Percentiles rank a stretch among this genome's conserved stretches.
Conservation (phyloP, 441 rosid species). For the Pelargonium exstipulatum region DNA sequence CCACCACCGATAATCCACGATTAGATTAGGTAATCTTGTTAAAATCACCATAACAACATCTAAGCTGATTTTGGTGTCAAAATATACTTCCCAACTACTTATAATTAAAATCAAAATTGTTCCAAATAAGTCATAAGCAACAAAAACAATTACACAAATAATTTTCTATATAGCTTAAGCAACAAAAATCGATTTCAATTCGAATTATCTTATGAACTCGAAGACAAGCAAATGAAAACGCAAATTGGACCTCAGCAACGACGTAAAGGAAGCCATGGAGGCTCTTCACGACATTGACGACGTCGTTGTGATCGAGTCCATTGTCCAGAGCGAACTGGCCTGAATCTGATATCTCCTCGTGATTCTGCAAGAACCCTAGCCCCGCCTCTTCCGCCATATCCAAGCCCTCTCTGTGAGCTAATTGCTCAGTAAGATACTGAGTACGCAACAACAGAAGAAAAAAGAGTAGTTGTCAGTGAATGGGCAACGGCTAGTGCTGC, state of each 20-base stretch:
- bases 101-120: not conserved
- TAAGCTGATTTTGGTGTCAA: no score
- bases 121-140: not conserved
- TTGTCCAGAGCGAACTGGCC: slow-evolving; percentile 51
- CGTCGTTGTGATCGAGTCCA: slow-evolving; percentile 57
- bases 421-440: no score
- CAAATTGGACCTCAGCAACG: slow-evolving; percentile 43
- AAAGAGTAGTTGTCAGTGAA: no score
- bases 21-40: not conserved
- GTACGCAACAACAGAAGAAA: no score
- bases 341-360: slow-evolving; percentile 57
- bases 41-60: not conserved
- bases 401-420: not conserved
- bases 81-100: no score
- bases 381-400: slow-evolving; percentile 71
- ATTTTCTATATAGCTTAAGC: no score
- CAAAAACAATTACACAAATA: not conserved
- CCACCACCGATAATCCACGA: not conserved
- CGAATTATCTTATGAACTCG: not conserved
- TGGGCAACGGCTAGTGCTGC: no score
- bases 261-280: slow-evolving; percentile 71
- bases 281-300: slow-evolving; percentile 73
- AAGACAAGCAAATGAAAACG: not conserved
- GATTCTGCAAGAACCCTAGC: slow-evolving; percentile 44
- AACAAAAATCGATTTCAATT: no score